Conservation (phyloP, 768 basidiomycete genomes). For the Mycena polygramma region DNA sequence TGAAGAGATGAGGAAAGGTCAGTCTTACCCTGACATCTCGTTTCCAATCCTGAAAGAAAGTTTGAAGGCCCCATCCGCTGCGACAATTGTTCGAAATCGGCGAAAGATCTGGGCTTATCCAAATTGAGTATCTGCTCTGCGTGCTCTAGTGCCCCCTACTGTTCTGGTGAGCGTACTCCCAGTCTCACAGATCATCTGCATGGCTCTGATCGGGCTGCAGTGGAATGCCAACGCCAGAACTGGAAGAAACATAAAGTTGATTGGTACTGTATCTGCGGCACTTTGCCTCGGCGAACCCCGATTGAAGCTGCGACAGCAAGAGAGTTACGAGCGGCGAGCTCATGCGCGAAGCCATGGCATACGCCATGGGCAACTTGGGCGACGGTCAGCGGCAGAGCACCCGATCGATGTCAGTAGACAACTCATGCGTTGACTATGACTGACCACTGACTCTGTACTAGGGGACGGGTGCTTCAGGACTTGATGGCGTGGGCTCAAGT, state of each 20-base stretch:
- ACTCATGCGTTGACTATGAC: neutral
- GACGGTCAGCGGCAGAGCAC: constrained; percentile 5
- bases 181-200: no score
- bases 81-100: constrained; percentile 19
- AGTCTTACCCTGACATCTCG: no score
- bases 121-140: constrained; percentile 27
- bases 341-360: neutral
- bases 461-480: constrained; percentile 19
- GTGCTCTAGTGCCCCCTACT: constrained; percentile 25
- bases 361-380: constrained; percentile 4
- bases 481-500: constrained; percentile 15
- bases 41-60: no score
- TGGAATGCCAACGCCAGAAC: constrained; percentile 25
- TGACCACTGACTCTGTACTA: constrained; percentile 6
- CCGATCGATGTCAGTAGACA: constrained; percentile 12
- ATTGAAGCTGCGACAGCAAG: neutral
- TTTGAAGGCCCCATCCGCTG: constrained; percentile 7
- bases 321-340: constrained; percentile 24
- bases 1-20: neutral
- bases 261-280: constrained; percentile 2
- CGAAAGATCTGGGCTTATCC: constrained; percentile 12
- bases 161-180: constrained; percentile 15
- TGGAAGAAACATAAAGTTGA: constrained; percentile 27
- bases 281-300: no score
- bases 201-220: neutral